Conservation (phyloP, 768 basidiomycete species). For the Dentipellis fragilis region DNA sequence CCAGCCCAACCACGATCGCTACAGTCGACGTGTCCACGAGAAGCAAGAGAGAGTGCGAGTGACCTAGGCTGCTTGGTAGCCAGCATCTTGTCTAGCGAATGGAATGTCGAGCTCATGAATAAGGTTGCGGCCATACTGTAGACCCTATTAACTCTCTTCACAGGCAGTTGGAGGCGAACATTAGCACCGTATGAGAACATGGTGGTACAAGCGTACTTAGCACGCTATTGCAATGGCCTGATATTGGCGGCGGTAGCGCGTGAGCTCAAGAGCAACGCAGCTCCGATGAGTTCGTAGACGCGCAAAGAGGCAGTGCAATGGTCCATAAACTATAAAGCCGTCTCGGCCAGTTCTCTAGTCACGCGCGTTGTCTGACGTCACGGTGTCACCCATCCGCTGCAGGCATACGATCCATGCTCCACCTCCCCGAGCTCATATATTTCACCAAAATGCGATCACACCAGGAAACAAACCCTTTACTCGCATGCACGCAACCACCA, state of each 20-base stretch:
- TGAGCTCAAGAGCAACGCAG: neutral
- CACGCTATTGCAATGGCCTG: neutral
- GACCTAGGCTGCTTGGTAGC: neutral
- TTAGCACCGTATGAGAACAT: neutral
- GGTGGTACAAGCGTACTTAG: neutral
- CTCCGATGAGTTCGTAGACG: neutral
- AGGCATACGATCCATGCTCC: neutral
- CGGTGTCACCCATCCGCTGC: neutral
- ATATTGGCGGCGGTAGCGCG: neutral
- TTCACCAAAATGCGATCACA: neutral
- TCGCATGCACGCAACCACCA: neutral
- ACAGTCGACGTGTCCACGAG: neutral
- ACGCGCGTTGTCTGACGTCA: neutral
- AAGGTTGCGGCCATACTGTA: neutral
- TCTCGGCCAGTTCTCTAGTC: neutral
- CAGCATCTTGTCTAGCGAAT: neutral
- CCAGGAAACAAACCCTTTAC: neutral
- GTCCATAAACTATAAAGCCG: too few species aligned
- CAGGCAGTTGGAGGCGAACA: neutral
- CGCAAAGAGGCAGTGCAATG: neutral
- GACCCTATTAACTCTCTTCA: neutral
- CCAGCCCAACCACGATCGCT: neutral
- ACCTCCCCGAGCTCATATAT: neutral
- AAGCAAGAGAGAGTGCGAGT: neutral
- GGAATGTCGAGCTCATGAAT: neutral